These are phyloP conservation scores for Aschersonia sp. DNA, from an alignment of 2,329 filamentous ascomycete species.

Conservation along the genomic window DNA sequence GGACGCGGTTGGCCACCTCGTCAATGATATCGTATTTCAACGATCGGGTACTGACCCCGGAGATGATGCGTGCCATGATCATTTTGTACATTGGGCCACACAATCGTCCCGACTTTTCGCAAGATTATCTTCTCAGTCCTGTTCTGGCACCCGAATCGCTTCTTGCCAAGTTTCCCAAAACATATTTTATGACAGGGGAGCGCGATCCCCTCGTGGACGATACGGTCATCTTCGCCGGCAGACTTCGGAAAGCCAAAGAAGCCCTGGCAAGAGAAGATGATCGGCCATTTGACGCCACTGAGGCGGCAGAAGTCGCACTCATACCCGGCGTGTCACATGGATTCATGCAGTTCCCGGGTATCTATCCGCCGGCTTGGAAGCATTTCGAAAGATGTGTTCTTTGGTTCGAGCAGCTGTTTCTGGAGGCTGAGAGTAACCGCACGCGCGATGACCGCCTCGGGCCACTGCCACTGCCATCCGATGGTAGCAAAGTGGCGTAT, in stretches of 20 bases:
- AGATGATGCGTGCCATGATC: slow-evolving; percentile 99
- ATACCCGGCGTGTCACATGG: slow-evolving; percentile 87
- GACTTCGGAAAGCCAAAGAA: slow-evolving; percentile 67
- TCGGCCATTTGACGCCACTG: slow-evolving; percentile 20
- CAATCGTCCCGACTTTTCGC: slow-evolving; percentile 81
- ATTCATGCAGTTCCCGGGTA: slow-evolving; percentile 76
- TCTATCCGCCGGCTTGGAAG: slow-evolving; percentile 84
- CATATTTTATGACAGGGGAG: slow-evolving; percentile 87
- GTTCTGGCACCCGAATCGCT: slow-evolving; percentile 77
- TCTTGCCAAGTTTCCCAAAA: slow-evolving; percentile 79
- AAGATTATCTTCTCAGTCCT: slow-evolving; percentile 81
- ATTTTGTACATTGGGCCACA: slow-evolving; percentile 93
- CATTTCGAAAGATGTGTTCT: slow-evolving; percentile 63
- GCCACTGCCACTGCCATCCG: background rate
- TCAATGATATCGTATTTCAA: slow-evolving; percentile 99
- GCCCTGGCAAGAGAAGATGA: slow-evolving; percentile 17
- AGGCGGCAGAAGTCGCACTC: slow-evolving; percentile 55
- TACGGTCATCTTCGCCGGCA: slow-evolving; percentile 87
- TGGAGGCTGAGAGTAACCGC: slow-evolving; percentile 28
- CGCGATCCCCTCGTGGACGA: slow-evolving; percentile 92
- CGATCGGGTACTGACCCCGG: slow-evolving; percentile 82
- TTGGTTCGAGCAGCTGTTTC: slow-evolving; percentile 74
- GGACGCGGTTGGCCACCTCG: slow-evolving; percentile 81
- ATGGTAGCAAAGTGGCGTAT: background rate
- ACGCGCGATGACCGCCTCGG: slow-evolving; percentile 7